phyloP scores from a whole-genome alignment of 768 basidiomycete genomes.

The Amanita polypyramis region DNA sequence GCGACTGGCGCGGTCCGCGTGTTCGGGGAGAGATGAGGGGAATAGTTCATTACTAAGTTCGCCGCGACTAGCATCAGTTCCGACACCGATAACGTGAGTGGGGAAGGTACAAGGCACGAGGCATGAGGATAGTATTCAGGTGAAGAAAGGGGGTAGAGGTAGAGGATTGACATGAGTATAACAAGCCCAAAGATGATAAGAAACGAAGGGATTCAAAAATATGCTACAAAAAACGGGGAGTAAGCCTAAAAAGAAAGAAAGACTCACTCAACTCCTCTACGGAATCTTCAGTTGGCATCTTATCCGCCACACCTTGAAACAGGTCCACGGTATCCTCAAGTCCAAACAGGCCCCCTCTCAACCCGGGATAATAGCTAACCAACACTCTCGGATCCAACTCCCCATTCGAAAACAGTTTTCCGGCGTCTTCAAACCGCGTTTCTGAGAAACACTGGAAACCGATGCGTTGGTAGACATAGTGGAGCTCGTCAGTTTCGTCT shows the following conservation, averaged over 20 bases:
- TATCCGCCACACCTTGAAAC: slow-evolving; percentile 65
- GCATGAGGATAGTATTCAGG: neutral
- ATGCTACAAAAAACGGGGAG: slow-evolving; percentile 12
- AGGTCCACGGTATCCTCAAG: slow-evolving; percentile 50
- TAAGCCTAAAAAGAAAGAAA: slow-evolving; percentile 14
- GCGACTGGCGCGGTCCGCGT: slow-evolving; percentile 62
- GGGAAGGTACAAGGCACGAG: neutral
- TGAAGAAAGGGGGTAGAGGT: slow-evolving; percentile 6
- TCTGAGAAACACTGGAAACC: slow-evolving; percentile 72
- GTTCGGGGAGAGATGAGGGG: slow-evolving; percentile 70
- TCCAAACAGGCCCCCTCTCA: slow-evolving; percentile 56
- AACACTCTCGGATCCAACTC: slow-evolving; percentile 78
- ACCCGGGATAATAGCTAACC: slow-evolving; percentile 67
- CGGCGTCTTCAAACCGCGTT: slow-evolving; percentile 78
- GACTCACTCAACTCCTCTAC: slow-evolving; percentile 85
- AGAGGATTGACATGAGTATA: neutral
- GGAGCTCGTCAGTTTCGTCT: slow-evolving; percentile 52
- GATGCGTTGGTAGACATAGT: slow-evolving; percentile 72
- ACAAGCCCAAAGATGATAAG: no score
- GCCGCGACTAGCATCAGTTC: slow-evolving; percentile 76
- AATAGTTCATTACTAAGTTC: slow-evolving; percentile 89
- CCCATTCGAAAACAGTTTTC: slow-evolving; percentile 65
- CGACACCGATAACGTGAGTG: slow-evolving; percentile 29
- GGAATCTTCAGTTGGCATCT: slow-evolving; percentile 55
- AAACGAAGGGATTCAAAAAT: neutral